Base-by-base conservation (phyloP, 2,329 filamentous ascomycete species). In the Penicillium sclerotiorum region DNA sequence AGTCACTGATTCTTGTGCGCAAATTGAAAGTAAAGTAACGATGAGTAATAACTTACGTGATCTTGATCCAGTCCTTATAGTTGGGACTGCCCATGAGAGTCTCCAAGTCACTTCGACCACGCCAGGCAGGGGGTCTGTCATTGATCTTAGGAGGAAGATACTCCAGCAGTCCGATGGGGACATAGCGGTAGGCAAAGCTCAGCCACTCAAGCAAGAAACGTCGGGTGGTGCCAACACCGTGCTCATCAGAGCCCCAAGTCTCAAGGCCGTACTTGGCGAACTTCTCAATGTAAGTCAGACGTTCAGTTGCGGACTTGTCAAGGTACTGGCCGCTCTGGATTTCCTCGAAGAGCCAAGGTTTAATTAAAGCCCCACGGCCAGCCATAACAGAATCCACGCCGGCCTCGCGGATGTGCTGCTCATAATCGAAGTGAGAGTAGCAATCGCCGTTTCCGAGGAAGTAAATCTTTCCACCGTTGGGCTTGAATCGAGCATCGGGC, bases 261-360 rank as follows among this genome's bases (percentile, higher is more conserved):
- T 96, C 91, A 46, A 99, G 81, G 8, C 94, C 94, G 67, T 94
- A 95, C 50, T 88, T 86, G 47, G 84, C 88, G 67, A 96, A 99
- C 64, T 91, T 90, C 73, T 96, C 90, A 28, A 99, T 78, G 64
- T 95, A 91, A 28, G 77, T 75, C 23, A 99, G 81, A 50, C 94
- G 88, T 76, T 99, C 93, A 5, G 85, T 81, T 2, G 93, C 88
- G 3, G 89, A 90, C 73, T 99, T 99, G 77, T 99, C 94, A 32
- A 99, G 83, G 67, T 97, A 96, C 72, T 97, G 94, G 5, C 89
- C 88, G 55, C 85, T 82, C 59, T 89, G 84, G 47, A 99, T 97
- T 73, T 99, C 94, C 72, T 99, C 94, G 67, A 97, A 99, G 55
- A 99, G 79, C 94, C 94, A 99, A 1, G 94, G 94, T 75, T 99